Conservation (phyloP, 148 eudicot genomes). For the Spergularia marina region DNA sequence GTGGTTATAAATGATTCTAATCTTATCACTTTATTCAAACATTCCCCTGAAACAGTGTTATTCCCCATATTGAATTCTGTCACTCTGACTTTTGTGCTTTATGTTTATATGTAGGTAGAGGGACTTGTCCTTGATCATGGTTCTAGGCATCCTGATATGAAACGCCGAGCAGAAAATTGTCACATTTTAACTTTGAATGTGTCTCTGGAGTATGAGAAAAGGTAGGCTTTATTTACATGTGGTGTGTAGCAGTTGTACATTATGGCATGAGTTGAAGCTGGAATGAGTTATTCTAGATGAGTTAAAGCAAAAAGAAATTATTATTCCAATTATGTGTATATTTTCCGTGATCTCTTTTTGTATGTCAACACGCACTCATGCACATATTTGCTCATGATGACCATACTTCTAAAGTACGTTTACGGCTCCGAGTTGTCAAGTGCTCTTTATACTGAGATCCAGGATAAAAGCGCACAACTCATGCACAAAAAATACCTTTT, state of each 20-base stretch:
- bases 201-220: slow-evolving; percentile 93
- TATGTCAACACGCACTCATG: too few species aligned
- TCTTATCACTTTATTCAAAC: not conserved
- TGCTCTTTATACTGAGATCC: too few species aligned
- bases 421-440: too few species aligned
- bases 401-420: too few species aligned
- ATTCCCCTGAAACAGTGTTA: not conserved
- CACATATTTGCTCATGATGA: too few species aligned
- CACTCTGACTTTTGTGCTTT: not conserved
- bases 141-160: slow-evolving; percentile 99
- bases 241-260: not conserved
- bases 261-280: slow-evolving; percentile 3
- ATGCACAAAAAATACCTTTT: too few species aligned
- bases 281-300: not conserved
- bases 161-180: slow-evolving; percentile 88
- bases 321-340: too few species aligned
- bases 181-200: slow-evolving; percentile 83
- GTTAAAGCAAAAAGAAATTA: not conserved
- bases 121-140: slow-evolving; percentile 99
- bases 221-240: slow-evolving; percentile 38
- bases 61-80: not conserved
- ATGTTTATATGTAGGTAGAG: slow-evolving; percentile 53
- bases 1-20: not conserved
- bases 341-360: too few species aligned
- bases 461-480: too few species aligned